Conservation (phyloP, 495 filamentous ascomycete species). For the Podospora pseudopauciseta region DNA sequence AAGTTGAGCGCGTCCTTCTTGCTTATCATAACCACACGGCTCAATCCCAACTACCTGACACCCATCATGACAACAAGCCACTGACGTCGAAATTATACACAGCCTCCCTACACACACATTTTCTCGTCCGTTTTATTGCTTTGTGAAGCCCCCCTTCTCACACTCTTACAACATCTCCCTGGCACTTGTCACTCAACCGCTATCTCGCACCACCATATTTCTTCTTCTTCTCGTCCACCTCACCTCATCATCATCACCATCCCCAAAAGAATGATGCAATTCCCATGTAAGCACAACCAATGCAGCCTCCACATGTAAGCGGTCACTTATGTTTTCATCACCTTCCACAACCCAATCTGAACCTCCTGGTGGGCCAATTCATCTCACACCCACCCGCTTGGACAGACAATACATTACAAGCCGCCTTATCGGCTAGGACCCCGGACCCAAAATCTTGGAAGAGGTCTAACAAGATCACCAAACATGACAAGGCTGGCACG, state of each 20-base stretch:
- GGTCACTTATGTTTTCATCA: not conserved
- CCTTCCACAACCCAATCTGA: not conserved
- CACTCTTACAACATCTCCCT: too few species aligned
- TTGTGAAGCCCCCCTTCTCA: not conserved
- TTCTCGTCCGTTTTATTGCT: not conserved
- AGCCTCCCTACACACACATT: too few species aligned
- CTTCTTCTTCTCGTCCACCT: not conserved
- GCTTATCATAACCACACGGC: not conserved
- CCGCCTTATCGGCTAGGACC: not conserved
- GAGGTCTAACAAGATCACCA: not conserved
- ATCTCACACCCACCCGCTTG: not conserved
- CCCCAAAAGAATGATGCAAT: not conserved
- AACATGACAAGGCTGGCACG: not conserved
- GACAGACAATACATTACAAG: too few species aligned
- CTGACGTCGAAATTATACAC: not conserved
- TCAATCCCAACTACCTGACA: not conserved
- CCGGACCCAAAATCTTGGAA: not conserved
- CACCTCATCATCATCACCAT: not conserved
- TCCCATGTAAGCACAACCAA: not conserved
- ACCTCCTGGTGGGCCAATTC: not conserved
- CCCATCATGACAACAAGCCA: not conserved
- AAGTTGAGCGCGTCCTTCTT: not conserved
- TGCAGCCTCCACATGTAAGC: not conserved
- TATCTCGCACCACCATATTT: not conserved
- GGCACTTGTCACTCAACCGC: not conserved